These are phyloP conservation scores for Corymbia maculata DNA, from an alignment of 345 rosid genomes.

Conservation along the genomic window DNA sequence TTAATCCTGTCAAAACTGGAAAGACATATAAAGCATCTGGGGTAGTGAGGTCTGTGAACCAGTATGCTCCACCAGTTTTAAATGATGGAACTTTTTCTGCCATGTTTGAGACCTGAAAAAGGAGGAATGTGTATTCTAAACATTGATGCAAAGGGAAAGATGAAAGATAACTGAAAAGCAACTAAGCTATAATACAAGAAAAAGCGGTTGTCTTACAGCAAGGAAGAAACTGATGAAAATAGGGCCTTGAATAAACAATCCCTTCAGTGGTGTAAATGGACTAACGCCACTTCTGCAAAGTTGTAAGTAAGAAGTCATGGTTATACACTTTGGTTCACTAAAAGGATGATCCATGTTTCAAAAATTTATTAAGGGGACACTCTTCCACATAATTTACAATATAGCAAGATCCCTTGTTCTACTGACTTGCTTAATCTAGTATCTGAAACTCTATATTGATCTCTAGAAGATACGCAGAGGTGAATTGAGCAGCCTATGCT, in stretches of 20 bases:
- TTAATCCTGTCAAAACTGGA: constrained; percentile 57
- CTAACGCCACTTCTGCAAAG: constrained; percentile 59
- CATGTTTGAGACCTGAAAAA: constrained; percentile 60
- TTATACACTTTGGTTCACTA: not conserved
- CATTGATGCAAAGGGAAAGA: not conserved
- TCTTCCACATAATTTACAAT: not conserved
- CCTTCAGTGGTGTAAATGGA: constrained; percentile 80
- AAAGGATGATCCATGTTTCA: not conserved
- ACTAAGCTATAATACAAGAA: not conserved
- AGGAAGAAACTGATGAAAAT: constrained; percentile 69
- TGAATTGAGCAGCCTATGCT: not conserved
- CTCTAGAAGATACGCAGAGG: not conserved
- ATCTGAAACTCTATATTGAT: not conserved
- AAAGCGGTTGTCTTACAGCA: constrained; percentile 44
- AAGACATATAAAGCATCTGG: constrained; percentile 64
- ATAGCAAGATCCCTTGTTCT: not conserved
- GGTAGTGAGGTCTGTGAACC: constrained; percentile 71
- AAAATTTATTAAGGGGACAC: not conserved
- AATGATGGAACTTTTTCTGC: constrained; percentile 86
- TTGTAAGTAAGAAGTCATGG: not conserved
- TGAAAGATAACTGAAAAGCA: not conserved
- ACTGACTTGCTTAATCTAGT: not conserved
- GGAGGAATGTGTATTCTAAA: not conserved
- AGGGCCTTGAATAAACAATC: constrained; percentile 73
- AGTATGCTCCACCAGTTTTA: constrained; percentile 68